These are phyloP conservation scores for Fusarium odoratissimum DNA, from an alignment of 2,329 filamentous ascomycete species.

Conservation along the genomic window DNA sequence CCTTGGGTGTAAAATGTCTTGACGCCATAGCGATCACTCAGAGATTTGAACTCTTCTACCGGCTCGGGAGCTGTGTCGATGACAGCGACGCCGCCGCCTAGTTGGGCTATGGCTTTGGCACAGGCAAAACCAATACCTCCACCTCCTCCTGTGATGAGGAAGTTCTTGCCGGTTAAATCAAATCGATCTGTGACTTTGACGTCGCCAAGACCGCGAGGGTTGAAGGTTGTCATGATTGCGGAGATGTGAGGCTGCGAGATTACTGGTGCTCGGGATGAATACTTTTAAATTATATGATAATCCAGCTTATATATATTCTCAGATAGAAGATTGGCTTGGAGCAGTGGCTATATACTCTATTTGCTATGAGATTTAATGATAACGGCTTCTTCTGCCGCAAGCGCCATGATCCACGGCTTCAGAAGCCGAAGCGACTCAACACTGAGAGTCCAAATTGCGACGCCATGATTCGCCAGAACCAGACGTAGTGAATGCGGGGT, in stretches of 20 bases:
- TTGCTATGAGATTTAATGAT: background rate
- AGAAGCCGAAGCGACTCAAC: background rate
- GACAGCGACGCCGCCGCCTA: background rate
- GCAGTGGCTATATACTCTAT: background rate
- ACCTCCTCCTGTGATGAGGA: background rate
- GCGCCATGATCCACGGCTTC: background rate
- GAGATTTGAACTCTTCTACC: background rate
- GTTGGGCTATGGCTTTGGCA: background rate
- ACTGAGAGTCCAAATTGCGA: background rate
- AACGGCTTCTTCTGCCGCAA: background rate
- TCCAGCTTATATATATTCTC: rapidly evolving
- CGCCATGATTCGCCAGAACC: background rate
- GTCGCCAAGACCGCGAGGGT: background rate
- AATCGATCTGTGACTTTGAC: background rate
- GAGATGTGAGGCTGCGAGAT: background rate
- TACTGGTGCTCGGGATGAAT: background rate
- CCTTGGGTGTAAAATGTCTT: background rate
- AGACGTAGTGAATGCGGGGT: background rate
- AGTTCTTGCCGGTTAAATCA: background rate
- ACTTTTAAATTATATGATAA: background rate
- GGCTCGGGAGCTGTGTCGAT: background rate
- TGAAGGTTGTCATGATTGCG: background rate
- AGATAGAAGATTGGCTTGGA: background rate
- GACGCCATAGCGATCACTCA: background rate
- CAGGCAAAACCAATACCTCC: background rate